Base-by-base conservation (phyloP, 306 rosid genomes). In the Datisca glomerata region DNA sequence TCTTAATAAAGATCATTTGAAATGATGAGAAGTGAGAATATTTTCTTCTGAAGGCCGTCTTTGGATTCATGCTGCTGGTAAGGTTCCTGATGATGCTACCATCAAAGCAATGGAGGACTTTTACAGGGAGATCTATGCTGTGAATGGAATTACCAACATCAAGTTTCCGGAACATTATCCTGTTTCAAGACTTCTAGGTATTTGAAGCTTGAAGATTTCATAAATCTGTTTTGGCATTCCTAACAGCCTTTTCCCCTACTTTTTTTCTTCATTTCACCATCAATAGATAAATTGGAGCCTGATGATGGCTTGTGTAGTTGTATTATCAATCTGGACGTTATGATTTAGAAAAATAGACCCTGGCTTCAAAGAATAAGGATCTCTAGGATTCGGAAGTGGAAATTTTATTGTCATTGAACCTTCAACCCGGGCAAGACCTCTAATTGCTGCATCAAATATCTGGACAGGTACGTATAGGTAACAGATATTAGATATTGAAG, bases 21-120 rank as follows among this genome's bases (percentile, higher is more conserved):
- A 61, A 27, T 49, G 13, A 12, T 16, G 35, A 59, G 56, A 12
- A 58, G 22, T 43, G 13, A 8, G 16, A 27, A 40, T 28, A 57
- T 46, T 59, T 12, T 29, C 19, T 39, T 62, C 42, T 50, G 52
- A 69, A 87, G 98, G 98, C 25, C 96, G 94, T 47, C 69, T 89
- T 32, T 84, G 96, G 98, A 84, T 89, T 77, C 98, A 84, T 55
- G 98, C 96, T 20, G 95, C 96, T 1, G 47, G 96, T 68, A 84
- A 84, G 65, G 98, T 84, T 49, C 96, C 96, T 0, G 96, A 84
- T 4, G 93, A 80, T 23, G 69, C 86, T 11, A 89, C 98, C 7
- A 78, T 89, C 64, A 75, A 75, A 60, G 96, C 98, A 43, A 80
- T 84, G 98, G 98, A 84, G 53, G 67, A 61, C 12, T 89, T 89